Conservation (phyloP, 805 yeast genomes). For the Metschnikowia shivogae region DNA sequence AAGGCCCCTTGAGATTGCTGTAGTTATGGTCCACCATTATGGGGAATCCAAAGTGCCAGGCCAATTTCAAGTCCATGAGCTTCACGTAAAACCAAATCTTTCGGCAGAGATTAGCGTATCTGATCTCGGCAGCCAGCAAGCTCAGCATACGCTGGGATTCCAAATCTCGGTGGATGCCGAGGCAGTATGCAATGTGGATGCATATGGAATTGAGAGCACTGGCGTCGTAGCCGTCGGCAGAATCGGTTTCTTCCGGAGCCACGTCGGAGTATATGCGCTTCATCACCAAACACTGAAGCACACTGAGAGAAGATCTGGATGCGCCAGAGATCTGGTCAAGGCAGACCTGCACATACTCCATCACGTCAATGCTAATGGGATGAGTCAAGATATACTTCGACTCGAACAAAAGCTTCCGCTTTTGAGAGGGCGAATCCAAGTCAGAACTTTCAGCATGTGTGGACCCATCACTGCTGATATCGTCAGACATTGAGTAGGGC, state of each 20-base stretch:
- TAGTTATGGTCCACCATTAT: slow-evolving; percentile 27
- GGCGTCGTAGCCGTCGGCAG: slow-evolving; percentile 16
- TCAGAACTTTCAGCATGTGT: background rate
- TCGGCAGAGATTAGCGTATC: slow-evolving; percentile 7
- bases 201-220: slow-evolving; percentile 26
- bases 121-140: background rate
- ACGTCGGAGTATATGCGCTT: slow-evolving; percentile 11
- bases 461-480: background rate
- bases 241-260: slow-evolving; percentile 18
- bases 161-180: slow-evolving; percentile 24
- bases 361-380: slow-evolving; percentile 29
- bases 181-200: slow-evolving; percentile 19
- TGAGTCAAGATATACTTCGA: slow-evolving; percentile 24
- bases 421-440: background rate
- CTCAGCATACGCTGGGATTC: background rate
- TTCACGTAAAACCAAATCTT: slow-evolving; percentile 21
- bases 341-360: slow-evolving; percentile 31
- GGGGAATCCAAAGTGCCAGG: slow-evolving; percentile 33
- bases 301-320: slow-evolving; percentile 11
- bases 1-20: slow-evolving; percentile 30
- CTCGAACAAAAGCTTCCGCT: slow-evolving; percentile 12
- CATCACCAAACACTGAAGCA: slow-evolving; percentile 15
- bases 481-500: slow-evolving; percentile 2
- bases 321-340: slow-evolving; percentile 29
- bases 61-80: slow-evolving; percentile 33